Evolutionary conservation across 2,329 filamentous ascomycete species (phyloP), one percentile per base, ranked within the genome.

Genomic region (Colletotrichum sp.): DNA sequence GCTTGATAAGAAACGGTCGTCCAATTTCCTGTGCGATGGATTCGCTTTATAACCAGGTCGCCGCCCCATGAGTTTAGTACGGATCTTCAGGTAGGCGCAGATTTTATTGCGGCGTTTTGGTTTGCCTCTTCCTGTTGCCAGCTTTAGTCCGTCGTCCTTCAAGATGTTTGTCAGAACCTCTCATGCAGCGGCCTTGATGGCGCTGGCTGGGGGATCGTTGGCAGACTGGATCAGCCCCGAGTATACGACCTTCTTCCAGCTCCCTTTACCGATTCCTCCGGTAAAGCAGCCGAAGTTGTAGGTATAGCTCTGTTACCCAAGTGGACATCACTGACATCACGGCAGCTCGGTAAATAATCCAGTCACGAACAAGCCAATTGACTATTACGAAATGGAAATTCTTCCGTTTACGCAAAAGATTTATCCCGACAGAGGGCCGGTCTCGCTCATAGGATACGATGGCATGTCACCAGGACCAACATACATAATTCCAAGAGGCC

Each of bases 401-500:
- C 30, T 21, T n/a, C 59, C 59, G 10, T 63, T 63, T 8, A 36
- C 59, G 0, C 59, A 63, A 74, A 81, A 84, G 69, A 78, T 87
- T 3, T 87, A 84, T 36, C 85, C 85, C 1, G 80, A 82, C 76
- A 83, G 85, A 21, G 60, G 78, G 0, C 75, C 79, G 8, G 78
- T 84, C 3, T 80, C 78, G 8, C 77, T 86, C 9, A 79, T 83
- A 26, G 90, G 90, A 8, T 92, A 91, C 77, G 88, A 92, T 83
- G 90, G 90, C 16, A 86, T 88, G 9, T 84, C 86, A 6, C 90
- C 90, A 8, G 90, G 90, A 0, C 90, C 90, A 8, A 91, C 87
- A 2, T 88, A 91, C 77, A 80, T 86, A 44, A 85, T 91, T 75
- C 83, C 85, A 8, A 82, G 84, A 71, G 89, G 89, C 1, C 85